A percentile compares a stretch with the other conserved stretches of the same genome.
phyloP scores from a whole-genome alignment of 164 flowering plant species.

The Vitis amurensis region DNA sequence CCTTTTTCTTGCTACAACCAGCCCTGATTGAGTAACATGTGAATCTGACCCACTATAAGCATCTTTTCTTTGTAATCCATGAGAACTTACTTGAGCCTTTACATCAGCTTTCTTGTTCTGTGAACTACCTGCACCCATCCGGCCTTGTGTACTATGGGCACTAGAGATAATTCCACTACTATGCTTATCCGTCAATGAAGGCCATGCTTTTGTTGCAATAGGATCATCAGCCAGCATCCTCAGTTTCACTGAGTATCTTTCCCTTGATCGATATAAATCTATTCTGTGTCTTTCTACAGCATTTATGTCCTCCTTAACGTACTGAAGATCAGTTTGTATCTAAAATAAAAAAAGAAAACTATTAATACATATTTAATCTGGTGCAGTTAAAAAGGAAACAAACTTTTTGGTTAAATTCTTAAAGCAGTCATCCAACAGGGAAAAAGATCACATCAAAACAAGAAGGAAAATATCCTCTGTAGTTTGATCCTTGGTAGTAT shows the following conservation, averaged over 20 bases:
- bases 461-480: too few species aligned
- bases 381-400: too few species aligned
- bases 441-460: too few species aligned
- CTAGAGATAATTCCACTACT: slow-evolving; percentile 43
- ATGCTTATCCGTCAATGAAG: slow-evolving; percentile 53
- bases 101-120: slow-evolving; percentile 50
- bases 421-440: too few species aligned
- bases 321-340: slow-evolving; percentile 87
- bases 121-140: slow-evolving; percentile 39
- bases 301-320: slow-evolving; percentile 78
- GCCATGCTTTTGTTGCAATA: slow-evolving; percentile 37
- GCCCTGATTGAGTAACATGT: slow-evolving; percentile 58
- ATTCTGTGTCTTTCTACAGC: slow-evolving; percentile 79
- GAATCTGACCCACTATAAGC: slow-evolving; percentile 60
- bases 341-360: slow-evolving; percentile 17
- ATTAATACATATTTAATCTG: neutral
- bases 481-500: too few species aligned
- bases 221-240: slow-evolving; percentile 61
- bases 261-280: slow-evolving; percentile 69
- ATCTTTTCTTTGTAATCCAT: slow-evolving; percentile 54
- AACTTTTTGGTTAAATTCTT: too few species aligned
- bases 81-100: slow-evolving; percentile 51
- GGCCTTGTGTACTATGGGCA: slow-evolving; percentile 45
- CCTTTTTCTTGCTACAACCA: slow-evolving; percentile 67
- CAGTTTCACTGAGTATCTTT: slow-evolving; percentile 67